Evolutionary conservation across 495 filamentous ascomycete species (phyloP), one percentile per base, ranked within the genome.

Genomic region (Corynascus novoguineensis): DNA sequence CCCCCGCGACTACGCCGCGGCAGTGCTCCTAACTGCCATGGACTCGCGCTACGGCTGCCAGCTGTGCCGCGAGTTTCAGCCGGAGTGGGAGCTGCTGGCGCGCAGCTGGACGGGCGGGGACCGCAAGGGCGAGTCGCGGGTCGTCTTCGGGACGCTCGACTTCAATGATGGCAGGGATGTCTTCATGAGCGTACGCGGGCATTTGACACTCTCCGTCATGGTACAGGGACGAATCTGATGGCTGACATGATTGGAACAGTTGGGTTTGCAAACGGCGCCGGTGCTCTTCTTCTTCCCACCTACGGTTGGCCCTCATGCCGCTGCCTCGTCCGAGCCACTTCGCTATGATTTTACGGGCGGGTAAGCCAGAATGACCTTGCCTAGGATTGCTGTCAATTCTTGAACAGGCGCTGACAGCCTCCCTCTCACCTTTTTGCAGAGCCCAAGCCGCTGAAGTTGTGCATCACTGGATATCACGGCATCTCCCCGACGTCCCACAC

Each of bases 201-300:
- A 17, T 7, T 10, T 9, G 11, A 6, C 5, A 7, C 8, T 3
- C 4, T 28, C 10, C 2, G 29, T 27, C 15, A 15, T 21, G 28
- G 25, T 60, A n/a, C 28, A 40, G 50, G 55, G n/a, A n/a, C n/a
- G n/a, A n/a, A n/a, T n/a, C 47, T 11, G 34, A 5, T 24, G 19
- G 37, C 17, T 50, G 27, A 47, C 35, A n/a, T 29, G 19, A 17
- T 5, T 9, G 24, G 6, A 27, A 14, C 44, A 97, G 92, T 78
- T 97, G 50, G 87, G 89, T 75, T 83, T 99, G 37, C 92, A 96
- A 84, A 95, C 93, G 35, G 93, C 95, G 15, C 93, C 93, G 2
- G 84, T 97, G 29, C 77, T 99, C 22, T 78, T 92, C 35, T 67
- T 96, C 47, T 97, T 95, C 78, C 89, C 85, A 38, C 92, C 93